Evolutionary conservation across 331 rosid species (phyloP).

Genomic region (Stylosanthes scabra): DNA sequence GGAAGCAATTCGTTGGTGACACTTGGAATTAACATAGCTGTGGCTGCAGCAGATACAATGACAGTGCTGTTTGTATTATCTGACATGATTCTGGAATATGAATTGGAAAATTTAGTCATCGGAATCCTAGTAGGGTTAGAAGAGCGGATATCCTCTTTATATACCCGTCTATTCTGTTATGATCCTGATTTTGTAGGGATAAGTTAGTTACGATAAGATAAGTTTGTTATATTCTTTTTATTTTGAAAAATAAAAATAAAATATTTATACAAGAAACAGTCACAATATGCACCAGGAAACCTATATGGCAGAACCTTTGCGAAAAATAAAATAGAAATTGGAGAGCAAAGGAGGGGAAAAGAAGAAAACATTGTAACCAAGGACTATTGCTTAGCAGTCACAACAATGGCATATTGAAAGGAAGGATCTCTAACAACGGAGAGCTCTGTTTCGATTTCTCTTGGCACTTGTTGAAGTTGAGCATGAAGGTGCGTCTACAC

Average conservation of each 20-base stretch:
- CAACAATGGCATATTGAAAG: slow-evolving; percentile 27
- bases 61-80: not conserved
- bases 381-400: slow-evolving; percentile 30
- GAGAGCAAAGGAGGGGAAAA: not conserved
- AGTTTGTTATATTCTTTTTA: too few relatives aligned
- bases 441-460: too few relatives aligned
- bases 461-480: too few relatives aligned
- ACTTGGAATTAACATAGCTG: slow-evolving; percentile 38
- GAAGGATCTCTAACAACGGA: slow-evolving; percentile 26
- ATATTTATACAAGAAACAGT: slow-evolving; percentile 34
- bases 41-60: slow-evolving; percentile 43
- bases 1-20: slow-evolving; percentile 41
- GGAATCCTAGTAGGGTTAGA: not conserved
- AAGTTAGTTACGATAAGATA: too few relatives aligned
- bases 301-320: slow-evolving; percentile 33
- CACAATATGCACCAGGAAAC: slow-evolving; percentile 40
- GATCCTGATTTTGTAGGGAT: too few relatives aligned
- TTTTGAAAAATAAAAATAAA: not conserved
- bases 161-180: too few relatives aligned
- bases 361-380: slow-evolving; percentile 18
- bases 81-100: not conserved
- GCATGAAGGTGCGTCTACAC: too few relatives aligned
- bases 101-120: too few relatives aligned
- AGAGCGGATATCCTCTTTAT: too few relatives aligned
- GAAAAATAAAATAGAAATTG: not conserved